Conservation (phyloP, 2,329 filamentous ascomycete species). For the Coccinonectria pachysandricola region DNA sequence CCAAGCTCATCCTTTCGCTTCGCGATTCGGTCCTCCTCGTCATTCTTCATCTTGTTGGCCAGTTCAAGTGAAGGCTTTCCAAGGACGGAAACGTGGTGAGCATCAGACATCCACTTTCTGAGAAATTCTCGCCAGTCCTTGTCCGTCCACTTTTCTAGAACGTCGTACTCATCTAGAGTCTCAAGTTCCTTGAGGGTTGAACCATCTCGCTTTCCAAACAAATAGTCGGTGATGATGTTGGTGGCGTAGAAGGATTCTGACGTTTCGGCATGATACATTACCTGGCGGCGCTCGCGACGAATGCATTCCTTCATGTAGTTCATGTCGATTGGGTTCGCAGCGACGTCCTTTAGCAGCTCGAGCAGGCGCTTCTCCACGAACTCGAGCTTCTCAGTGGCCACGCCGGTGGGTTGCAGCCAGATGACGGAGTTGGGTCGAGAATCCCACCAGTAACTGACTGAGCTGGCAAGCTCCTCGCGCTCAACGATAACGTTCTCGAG, state of each 20-base stretch:
- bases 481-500: slow-evolving; percentile 90
- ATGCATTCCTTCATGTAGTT: slow-evolving; percentile 83
- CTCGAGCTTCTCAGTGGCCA: slow-evolving; percentile 75
- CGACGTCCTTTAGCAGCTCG: slow-evolving; percentile 71
- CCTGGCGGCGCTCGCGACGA: slow-evolving; percentile 65
- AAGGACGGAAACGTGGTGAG: slow-evolving; percentile 77
- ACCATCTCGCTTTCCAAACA: slow-evolving; percentile 81
- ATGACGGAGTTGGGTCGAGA: slow-evolving; percentile 73
- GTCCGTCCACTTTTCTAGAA: slow-evolving; percentile 70
- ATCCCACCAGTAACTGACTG: slow-evolving; percentile 70
- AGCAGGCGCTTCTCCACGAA: slow-evolving; percentile 80
- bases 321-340: slow-evolving; percentile 76
- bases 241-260: slow-evolving; percentile 72
- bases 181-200: slow-evolving; percentile 56
- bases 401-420: slow-evolving; percentile 75
- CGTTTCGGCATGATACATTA: slow-evolving; percentile 75
- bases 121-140: slow-evolving; percentile 75
- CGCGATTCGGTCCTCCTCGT: slow-evolving; percentile 69
- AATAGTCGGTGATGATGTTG: slow-evolving; percentile 82
- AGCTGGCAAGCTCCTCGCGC: slow-evolving; percentile 82
- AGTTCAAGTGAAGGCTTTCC: slow-evolving; percentile 76
- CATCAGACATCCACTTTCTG: slow-evolving; percentile 74
- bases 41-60: slow-evolving; percentile 68
- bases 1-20: slow-evolving; percentile 72
- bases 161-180: slow-evolving; percentile 50